Base-by-base conservation (phyloP, 176 grass and related monocot genomes). In the Oryza meyeriana region DNA sequence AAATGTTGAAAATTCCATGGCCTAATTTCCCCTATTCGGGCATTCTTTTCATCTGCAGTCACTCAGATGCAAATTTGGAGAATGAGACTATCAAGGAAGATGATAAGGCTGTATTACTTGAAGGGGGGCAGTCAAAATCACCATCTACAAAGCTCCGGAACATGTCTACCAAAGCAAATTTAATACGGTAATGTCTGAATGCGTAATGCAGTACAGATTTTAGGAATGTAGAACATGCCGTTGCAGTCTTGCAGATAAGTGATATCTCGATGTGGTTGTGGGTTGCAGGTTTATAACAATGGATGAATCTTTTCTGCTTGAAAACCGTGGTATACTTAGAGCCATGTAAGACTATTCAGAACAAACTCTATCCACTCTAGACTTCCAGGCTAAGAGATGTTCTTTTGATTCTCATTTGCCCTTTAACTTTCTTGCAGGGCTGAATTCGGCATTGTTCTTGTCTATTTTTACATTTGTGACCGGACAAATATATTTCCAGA, bases 401-500 rank as follows among this genome's bases (percentile, higher is more conserved):
- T 28, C 36, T 74, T 11, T 64, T 79, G 61, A 75, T 66, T 61
- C 18, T 38, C 36, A 24, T 39, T 13, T 47, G 30, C 24, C 29
- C 8, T 61, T 10, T 17, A 47, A 88, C 81, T 33, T 57, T 77
- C 50, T 85, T 80, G 5, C 90, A 98, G 95, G 85, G 87, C 88
- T 9, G 95, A 98, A 82, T 58, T 93, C 84, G 90, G 92, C 14
- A 27, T 84, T 48, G 47, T 94, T 40, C 80, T 92, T 79, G 88
- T 81, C 80, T 97, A 91, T 42, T 97, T 93, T 71, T 97, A 97
- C 75, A 78, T 92, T 57, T 97, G 95, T 45, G 95, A 97, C 64
- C 90, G 95, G 33, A 97, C 95, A 77, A 82, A 97, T 75, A 74
- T 97, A 76, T 91, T 97, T 87, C 78, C 76, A 64, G 87, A 94